Conservation (phyloP, 2,329 filamentous ascomycete species). For the Amauroascus verrucosus region DNA sequence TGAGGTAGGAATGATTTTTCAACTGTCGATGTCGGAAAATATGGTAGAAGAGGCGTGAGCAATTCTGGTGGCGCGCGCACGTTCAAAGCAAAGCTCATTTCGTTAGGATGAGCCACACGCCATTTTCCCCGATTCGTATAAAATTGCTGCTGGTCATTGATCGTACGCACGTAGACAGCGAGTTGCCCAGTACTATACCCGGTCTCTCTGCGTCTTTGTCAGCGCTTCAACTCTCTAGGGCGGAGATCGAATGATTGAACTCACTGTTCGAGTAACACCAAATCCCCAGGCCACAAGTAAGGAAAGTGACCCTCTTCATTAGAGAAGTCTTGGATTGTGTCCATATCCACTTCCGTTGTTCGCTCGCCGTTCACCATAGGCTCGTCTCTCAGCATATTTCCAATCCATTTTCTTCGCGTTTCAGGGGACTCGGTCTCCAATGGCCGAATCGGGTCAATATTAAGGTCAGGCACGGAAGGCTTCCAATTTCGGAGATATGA, state of each 20-base stretch:
- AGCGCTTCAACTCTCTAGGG: conserved; percentile 13
- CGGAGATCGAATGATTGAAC: conserved; percentile 15
- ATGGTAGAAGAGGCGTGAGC: conserved; percentile 40
- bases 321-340: conserved; percentile 13
- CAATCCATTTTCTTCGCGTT: not conserved
- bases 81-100: conserved; percentile 42
- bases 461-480: not conserved
- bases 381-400: conserved; percentile 16
- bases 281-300: conserved; percentile 33
- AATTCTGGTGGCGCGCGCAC: conserved; percentile 38
- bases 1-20: conserved; percentile 25
- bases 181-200: conserved; percentile 22
- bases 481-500: conserved; percentile 36
- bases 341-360: conserved; percentile 8
- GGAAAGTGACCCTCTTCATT: conserved; percentile 26
- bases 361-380: conserved; percentile 4
- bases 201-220: conserved; percentile 12
- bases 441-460: conserved; percentile 13
- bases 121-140: conserved; percentile 37
- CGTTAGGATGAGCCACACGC: conserved; percentile 29
- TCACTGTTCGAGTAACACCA: conserved; percentile 30
- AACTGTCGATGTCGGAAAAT: conserved; percentile 37
- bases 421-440: not conserved
- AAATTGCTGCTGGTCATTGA: conserved; percentile 35
- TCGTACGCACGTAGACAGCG: conserved; percentile 34